Conservation (phyloP, 2,329 filamentous ascomycete species). For the Fusarium vanettenii region DNA sequence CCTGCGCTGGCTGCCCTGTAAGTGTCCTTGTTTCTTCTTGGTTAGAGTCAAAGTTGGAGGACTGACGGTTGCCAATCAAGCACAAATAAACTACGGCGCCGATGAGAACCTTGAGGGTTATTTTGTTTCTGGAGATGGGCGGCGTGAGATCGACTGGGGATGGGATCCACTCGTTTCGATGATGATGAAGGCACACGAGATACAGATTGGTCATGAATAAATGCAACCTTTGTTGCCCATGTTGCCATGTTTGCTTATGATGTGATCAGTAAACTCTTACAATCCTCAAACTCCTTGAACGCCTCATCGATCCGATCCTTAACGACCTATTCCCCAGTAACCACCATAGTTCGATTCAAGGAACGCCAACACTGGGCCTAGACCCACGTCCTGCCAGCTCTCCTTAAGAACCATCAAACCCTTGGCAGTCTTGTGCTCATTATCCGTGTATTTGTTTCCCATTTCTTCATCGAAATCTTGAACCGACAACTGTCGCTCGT, state of each 20-base stretch:
- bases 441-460: slow-evolving; percentile 17
- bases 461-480: not conserved
- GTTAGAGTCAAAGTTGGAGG: slow-evolving; percentile 12
- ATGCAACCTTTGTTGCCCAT: not conserved
- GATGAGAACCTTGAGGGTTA: slow-evolving; percentile 43
- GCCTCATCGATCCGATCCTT: not conserved
- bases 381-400: slow-evolving; percentile 18
- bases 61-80: slow-evolving; percentile 42
- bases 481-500: not conserved
- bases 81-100: slow-evolving; percentile 41
- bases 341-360: slow-evolving; percentile 35
- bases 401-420: not conserved
- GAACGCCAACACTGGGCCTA: slow-evolving; percentile 50
- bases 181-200: not conserved
- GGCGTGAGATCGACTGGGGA: slow-evolving; percentile 6
- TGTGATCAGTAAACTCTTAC: not conserved
- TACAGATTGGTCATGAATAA: slow-evolving; percentile 13
- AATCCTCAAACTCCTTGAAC: not conserved
- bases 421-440: not conserved
- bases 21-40: slow-evolving; percentile 30
- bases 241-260: not conserved
- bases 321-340: not conserved
- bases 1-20: slow-evolving; percentile 58
- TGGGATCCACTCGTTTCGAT: slow-evolving; percentile 39
- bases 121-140: slow-evolving; percentile 8